Conservation (phyloP, 805 yeast genomes). For the Pichia nanzhaoensis region DNA sequence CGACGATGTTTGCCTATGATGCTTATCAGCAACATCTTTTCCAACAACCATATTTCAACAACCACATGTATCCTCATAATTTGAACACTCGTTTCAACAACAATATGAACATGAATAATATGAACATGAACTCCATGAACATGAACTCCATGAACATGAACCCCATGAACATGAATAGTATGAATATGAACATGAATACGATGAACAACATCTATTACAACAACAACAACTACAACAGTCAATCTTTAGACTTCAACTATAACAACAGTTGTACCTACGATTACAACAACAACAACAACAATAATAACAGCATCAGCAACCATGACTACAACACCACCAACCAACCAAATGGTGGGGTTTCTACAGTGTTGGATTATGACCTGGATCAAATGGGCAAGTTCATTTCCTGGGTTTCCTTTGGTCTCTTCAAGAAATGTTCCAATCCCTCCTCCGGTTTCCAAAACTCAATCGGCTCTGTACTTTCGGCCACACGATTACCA, state of each 20-base stretch:
- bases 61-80: background rate
- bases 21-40: background rate
- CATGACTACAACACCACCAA: slow-evolving; percentile 14
- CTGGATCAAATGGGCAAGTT: slow-evolving; percentile 73
- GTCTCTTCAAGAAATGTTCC: slow-evolving; percentile 51
- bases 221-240: background rate
- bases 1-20: background rate
- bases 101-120: background rate
- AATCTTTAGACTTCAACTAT: too few species aligned
- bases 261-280: background rate
- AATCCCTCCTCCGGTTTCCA: slow-evolving; percentile 46
- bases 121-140: background rate
- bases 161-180: background rate
- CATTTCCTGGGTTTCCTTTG: slow-evolving; percentile 64
- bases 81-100: background rate
- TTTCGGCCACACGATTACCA: slow-evolving; percentile 85
- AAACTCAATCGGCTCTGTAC: slow-evolving; percentile 55
- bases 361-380: slow-evolving; percentile 73
- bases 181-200: background rate
- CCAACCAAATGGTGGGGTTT: slow-evolving; percentile 61
- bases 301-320: background rate
- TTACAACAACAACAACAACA: background rate
- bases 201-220: background rate
- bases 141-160: background rate
- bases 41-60: background rate